phyloP scores from a whole-genome alignment of 371 early-diverging fungal genomes.

The Mucor lusitanicus region DNA sequence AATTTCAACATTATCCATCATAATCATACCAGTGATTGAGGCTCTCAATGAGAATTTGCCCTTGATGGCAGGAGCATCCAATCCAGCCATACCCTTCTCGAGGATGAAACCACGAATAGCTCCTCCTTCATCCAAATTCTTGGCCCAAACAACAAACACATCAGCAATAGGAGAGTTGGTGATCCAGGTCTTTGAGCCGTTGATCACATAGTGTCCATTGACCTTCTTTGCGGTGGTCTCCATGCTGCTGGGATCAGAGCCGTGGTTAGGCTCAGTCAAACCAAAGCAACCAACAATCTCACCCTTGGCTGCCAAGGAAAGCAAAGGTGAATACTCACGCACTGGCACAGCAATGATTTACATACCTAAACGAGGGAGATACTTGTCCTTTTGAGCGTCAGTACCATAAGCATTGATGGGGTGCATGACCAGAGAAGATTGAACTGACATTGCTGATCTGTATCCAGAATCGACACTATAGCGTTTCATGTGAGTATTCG shows the following conservation, averaged over 20 bases:
- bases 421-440: constrained; percentile 97
- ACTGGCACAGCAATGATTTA: not conserved
- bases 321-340: not conserved
- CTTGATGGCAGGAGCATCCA: constrained; percentile 87
- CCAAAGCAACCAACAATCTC: constrained; percentile 93
- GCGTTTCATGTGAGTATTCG: not conserved
- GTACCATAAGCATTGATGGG: constrained; percentile 96
- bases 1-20: constrained; percentile 97
- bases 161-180: constrained; percentile 98
- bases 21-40: constrained; percentile 96
- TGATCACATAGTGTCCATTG: constrained; percentile 79
- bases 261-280: constrained; percentile 97
- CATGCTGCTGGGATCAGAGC: constrained; percentile 95
- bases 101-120: constrained; percentile 94
- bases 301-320: constrained; percentile 72
- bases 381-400: constrained; percentile 89
- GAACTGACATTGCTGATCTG: constrained; percentile 97
- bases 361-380: constrained; percentile 85
- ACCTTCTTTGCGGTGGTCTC: constrained; percentile 86
- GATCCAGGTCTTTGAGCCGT: constrained; percentile 98
- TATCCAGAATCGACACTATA: constrained; percentile 93
- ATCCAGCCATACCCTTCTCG: constrained; percentile 89
- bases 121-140: constrained; percentile 77
- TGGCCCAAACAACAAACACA: constrained; percentile 98
- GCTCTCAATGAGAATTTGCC: constrained; percentile 97